Percentiles rank a stretch among this genome's conserved stretches.
phyloP scores from a whole-genome alignment of 345 rosid species.

The Conringia planisiliqua region DNA sequence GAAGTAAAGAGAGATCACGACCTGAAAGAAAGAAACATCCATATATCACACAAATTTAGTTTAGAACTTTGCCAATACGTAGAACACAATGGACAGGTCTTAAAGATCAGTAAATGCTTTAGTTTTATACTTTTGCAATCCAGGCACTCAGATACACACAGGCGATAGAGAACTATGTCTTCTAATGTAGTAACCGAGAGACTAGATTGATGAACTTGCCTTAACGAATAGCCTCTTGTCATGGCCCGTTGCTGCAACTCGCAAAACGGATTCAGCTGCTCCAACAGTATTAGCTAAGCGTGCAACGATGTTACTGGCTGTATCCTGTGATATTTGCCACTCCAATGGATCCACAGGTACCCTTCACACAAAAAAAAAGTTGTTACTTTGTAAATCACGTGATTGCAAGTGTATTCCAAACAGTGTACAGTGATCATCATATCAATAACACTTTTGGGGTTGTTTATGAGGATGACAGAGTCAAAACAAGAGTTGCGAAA shows the following conservation, averaged over 20 bases:
- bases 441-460: not conserved
- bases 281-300: conserved; percentile 90
- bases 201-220: conserved; percentile 34
- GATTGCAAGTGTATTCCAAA: not conserved
- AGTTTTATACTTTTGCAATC: not conserved
- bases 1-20: conserved; percentile 56
- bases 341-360: conserved; percentile 94
- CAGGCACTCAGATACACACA: not conserved
- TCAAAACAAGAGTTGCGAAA: not conserved
- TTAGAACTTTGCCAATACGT: too few relatives aligned
- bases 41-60: not conserved
- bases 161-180: not conserved
- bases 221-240: conserved; percentile 82
- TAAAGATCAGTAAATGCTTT: not conserved
- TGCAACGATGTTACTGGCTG: conserved; percentile 67
- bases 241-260: conserved; percentile 96
- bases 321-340: conserved; percentile 95
- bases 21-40: conserved; percentile 46
- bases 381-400: not conserved
- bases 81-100: not conserved
- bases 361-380: conserved; percentile 35
- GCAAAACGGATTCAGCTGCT: conserved; percentile 86
- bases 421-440: not conserved
- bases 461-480: not conserved
- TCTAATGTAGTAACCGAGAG: not conserved